Base-by-base conservation (phyloP, 1,284 basidiomycete genomes). In the Ceratobasidium sp. region DNA sequence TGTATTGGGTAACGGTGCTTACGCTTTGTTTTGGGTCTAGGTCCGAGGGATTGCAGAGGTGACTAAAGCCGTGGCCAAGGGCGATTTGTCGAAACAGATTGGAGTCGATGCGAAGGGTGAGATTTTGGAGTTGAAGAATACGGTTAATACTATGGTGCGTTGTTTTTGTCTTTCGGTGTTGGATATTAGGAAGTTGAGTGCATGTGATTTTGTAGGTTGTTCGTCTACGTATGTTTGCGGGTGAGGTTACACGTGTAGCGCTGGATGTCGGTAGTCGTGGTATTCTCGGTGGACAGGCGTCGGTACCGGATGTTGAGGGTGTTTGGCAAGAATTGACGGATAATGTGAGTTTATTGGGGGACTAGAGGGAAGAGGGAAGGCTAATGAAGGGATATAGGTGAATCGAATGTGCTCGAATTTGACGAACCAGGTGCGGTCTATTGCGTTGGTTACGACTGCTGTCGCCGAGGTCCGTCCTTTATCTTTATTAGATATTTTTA, bases 1-100 rank as follows among this genome's bases (percentile, higher is more conserved):
- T n/a, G n/a, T n/a, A n/a, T n/a, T n/a, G n/a, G n/a, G n/a, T 26
- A 13, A 28, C 40, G 52, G 20, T 57, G 33, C 17, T 69, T 15
- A 69, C 33, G 28, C 33, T 57, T 23, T 10, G 9, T 33, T 67
- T 28, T 28, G 64, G 26, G 42, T 6, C 44, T 46, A 74, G 71
- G 96, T 98, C 66, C 91, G 97, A 84, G 94, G 93, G 81, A 99
- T 99, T 83, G 96, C 97, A 40, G 91, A 92, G 83, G 96, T 97
- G 83, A 99, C 97, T n/a, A 99, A 96, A 84, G 98, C 98, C 12
- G 97, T 99, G 83, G 97, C 98, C 0, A 88, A 93, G 79, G 98
- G 98, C 66, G 98, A 99, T 86, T 87, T 99, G 80, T 94, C 93
- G 48, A 95, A 97, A 83, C 96, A 98, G 83, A 99, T 99, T 81